A percentile compares a stretch with the other conserved stretches of the same genome.
These are phyloP conservation scores for Metschnikowia similis DNA, from an alignment of 805 yeast genomes.

Conservation along the genomic window DNA sequence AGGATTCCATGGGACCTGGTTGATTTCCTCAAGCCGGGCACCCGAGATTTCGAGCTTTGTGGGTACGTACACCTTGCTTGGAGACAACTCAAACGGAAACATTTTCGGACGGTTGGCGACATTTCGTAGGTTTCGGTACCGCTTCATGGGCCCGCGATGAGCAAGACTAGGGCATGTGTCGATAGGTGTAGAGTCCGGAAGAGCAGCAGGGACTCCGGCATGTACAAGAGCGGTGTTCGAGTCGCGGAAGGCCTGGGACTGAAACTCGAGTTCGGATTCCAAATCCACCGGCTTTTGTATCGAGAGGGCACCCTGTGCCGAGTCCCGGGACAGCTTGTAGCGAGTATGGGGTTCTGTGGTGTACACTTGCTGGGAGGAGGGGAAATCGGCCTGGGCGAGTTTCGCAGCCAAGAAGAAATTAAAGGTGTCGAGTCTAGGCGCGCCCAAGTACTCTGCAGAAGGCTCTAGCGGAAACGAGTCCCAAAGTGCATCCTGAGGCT, in stretches of 20 bases:
- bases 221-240: neutral
- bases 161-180: neutral
- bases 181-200: neutral
- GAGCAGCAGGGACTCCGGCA: neutral
- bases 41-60: constrained; percentile 44
- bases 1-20: constrained; percentile 48
- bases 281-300: neutral
- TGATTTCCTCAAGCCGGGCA: constrained; percentile 45
- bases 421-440: neutral
- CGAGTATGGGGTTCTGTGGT: neutral
- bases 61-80: constrained; percentile 27
- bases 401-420: neutral
- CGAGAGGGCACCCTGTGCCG: neutral
- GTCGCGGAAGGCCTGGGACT: neutral
- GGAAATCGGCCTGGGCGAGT: neutral
- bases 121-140: constrained; percentile 2
- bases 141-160: neutral
- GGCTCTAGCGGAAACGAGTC: neutral
- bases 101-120: constrained; percentile 1
- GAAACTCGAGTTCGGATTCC: neutral
- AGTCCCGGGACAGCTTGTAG: neutral
- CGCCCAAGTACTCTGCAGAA: neutral
- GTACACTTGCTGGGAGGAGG: neutral
- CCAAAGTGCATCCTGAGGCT: neutral
- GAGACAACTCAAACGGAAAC: neutral